A percentile compares a stretch with the other conserved stretches of the same genome.
Evolutionary conservation across 306 rosid genomes (phyloP).

Genomic region (Lathyrus oleraceus): DNA sequence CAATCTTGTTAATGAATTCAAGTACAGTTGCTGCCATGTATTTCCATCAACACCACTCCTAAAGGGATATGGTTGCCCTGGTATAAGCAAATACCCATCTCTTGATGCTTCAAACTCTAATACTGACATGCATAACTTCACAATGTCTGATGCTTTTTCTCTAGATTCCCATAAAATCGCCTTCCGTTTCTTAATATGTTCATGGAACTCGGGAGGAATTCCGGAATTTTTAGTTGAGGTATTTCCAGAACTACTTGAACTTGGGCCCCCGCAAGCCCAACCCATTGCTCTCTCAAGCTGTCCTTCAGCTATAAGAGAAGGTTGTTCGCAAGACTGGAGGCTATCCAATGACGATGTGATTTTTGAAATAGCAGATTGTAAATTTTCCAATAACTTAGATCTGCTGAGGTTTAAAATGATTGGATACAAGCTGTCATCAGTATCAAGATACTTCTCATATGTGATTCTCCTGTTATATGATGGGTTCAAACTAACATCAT

Average conservation of each 20-base stretch:
- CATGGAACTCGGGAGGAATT: conserved; percentile 91
- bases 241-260: conserved; percentile 59
- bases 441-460: conserved; percentile 64
- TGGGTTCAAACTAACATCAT: conserved; percentile 62
- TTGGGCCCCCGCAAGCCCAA: conserved; percentile 95
- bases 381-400: conserved; percentile 69
- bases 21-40: conserved; percentile 85
- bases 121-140: conserved; percentile 69
- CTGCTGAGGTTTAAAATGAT: conserved; percentile 66
- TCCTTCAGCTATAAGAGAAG: conserved; percentile 79
- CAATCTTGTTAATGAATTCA: conserved; percentile 72
- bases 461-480: conserved; percentile 62
- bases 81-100: conserved; percentile 67
- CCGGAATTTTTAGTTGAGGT: conserved; percentile 68
- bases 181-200: conserved; percentile 71
- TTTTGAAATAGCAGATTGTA: conserved; percentile 77
- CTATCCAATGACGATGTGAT: conserved; percentile 72
- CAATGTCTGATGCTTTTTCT: conserved; percentile 79
- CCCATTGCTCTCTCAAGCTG: conserved; percentile 98
- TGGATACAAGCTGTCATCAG: conserved; percentile 64
- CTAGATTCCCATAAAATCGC: conserved; percentile 73
- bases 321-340: conserved; percentile 76
- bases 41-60: conserved; percentile 64
- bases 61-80: conserved; percentile 62
- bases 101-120: conserved; percentile 94